Evolutionary conservation across 352 stramenopile genomes (phyloP).

Genomic region (Phytopythium boreale): DNA sequence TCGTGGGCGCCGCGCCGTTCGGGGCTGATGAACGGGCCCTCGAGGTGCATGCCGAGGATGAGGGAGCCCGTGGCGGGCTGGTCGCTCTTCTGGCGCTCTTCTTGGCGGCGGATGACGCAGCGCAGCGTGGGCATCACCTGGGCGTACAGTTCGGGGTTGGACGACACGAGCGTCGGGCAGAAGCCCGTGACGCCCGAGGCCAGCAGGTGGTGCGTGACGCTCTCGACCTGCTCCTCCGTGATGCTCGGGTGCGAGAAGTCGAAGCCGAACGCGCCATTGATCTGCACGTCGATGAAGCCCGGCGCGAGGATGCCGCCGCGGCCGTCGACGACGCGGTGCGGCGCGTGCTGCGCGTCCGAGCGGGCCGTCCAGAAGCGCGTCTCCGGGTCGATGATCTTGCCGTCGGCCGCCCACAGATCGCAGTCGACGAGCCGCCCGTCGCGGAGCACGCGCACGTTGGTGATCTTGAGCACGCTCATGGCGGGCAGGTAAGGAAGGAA

Average conservation of each 20-base stretch:
- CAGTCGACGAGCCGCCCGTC: slow-evolving; percentile 29
- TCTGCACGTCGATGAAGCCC: slow-evolving; percentile 89
- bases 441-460: slow-evolving; percentile 62
- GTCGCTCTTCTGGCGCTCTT: slow-evolving; percentile 10
- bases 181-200: slow-evolving; percentile 78
- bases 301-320: slow-evolving; percentile 64
- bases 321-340: slow-evolving; percentile 61
- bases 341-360: slow-evolving; percentile 33
- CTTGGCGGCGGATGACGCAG: slow-evolving; percentile 20
- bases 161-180: slow-evolving; percentile 90
- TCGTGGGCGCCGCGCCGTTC: slow-evolving; percentile 84
- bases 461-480: slow-evolving; percentile 40
- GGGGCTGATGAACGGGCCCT: slow-evolving; percentile 88
- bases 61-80: slow-evolving; percentile 38
- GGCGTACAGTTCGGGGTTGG: slow-evolving; percentile 50
- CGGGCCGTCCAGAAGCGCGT: slow-evolving; percentile 41
- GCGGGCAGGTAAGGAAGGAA: background rate
- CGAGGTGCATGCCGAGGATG: slow-evolving; percentile 86
- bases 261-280: slow-evolving; percentile 86
- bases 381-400: slow-evolving; percentile 52
- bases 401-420: slow-evolving; percentile 50
- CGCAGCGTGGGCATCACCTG: slow-evolving; percentile 47
- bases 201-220: slow-evolving; percentile 50
- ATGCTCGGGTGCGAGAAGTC: slow-evolving; percentile 80
- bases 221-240: slow-evolving; percentile 34